These are phyloP conservation scores for Ceratocystis eucalypticola DNA, from an alignment of 2,329 filamentous ascomycete species.

Conservation along the genomic window DNA sequence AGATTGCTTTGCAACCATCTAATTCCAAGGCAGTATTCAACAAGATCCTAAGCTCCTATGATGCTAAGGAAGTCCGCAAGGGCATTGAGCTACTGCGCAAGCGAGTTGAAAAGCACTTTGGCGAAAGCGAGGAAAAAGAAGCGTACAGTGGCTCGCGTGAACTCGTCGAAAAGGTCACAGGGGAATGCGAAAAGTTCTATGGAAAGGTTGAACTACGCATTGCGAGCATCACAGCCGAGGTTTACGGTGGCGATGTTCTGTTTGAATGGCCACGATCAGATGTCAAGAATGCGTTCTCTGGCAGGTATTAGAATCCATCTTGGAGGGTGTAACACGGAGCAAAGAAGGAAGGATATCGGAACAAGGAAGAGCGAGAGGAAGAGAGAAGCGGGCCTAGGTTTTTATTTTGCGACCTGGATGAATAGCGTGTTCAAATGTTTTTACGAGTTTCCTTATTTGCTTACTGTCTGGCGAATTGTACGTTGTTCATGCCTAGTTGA, in stretches of 20 bases:
- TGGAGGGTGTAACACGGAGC: not conserved
- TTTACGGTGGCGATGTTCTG: conserved; percentile 50
- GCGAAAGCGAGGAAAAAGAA: conserved; percentile 75
- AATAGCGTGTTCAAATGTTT: not conserved
- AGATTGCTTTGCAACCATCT: conserved; percentile 65
- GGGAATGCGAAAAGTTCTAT: conserved; percentile 51
- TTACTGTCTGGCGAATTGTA: too few species aligned
- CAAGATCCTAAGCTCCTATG: conserved; percentile 69
- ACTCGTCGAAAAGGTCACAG: conserved; percentile 44
- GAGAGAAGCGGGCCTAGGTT: not conserved
- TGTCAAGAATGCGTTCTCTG: conserved; percentile 43
- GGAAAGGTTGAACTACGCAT: conserved; percentile 48
- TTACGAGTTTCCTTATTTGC: not conserved
- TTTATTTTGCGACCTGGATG: not conserved
- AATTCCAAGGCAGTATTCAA: conserved; percentile 74
- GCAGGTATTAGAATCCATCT: conserved; percentile 1
- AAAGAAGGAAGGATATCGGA: not conserved
- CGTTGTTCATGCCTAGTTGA: too few species aligned
- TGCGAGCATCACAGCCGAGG: conserved; percentile 44
- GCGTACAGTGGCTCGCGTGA: conserved; percentile 51
- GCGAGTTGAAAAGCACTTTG: conserved; percentile 94
- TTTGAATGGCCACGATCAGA: conserved; percentile 54
- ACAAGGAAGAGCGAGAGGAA: not conserved
- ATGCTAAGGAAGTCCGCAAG: conserved; percentile 72
- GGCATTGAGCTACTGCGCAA: conserved; percentile 84